These are phyloP conservation scores for Colletotrichum simmondsii DNA, from an alignment of 2,329 filamentous ascomycete species.

Conservation along the genomic window DNA sequence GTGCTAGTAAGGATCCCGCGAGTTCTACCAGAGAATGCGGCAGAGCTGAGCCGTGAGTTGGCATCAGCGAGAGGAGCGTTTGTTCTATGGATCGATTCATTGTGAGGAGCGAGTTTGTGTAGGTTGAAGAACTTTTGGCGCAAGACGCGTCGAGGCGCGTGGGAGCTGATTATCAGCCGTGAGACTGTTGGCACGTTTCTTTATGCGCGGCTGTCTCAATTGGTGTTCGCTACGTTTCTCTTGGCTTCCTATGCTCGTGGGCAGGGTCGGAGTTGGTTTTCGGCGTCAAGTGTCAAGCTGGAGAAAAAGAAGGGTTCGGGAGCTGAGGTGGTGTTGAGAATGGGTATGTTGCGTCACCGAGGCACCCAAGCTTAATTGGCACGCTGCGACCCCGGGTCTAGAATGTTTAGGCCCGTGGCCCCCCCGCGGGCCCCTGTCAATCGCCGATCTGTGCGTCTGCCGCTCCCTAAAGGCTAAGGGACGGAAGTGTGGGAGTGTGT, in stretches of 20 bases:
- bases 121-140: slow-evolving; percentile 5
- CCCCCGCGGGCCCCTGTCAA: slow-evolving; percentile 5
- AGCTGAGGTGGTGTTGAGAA: slow-evolving; percentile 8
- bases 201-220: not conserved
- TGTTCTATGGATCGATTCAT: slow-evolving; percentile 84
- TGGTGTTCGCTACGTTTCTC: not conserved
- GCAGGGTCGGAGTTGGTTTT: not conserved
- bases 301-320: not conserved
- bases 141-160: slow-evolving; percentile 28
- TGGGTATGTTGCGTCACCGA: slow-evolving; percentile 32
- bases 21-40: slow-evolving; percentile 78
- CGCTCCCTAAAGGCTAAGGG: slow-evolving; percentile 15
- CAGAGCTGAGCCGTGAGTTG: slow-evolving; percentile 74
- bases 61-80: slow-evolving; percentile 78
- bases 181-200: not conserved
- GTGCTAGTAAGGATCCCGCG: slow-evolving; percentile 78
- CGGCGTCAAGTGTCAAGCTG: not conserved
- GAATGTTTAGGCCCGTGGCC: not conserved
- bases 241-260: no score
- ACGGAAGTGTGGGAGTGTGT: no score
- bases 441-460: slow-evolving; percentile 33
- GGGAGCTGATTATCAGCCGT: not conserved
- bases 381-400: slow-evolving; percentile 14
- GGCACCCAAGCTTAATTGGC: slow-evolving; percentile 27
- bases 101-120: slow-evolving; percentile 16